These are phyloP conservation scores for Epichloe elymi DNA, from an alignment of 2,329 filamentous ascomycete genomes.

Conservation along the genomic window DNA sequence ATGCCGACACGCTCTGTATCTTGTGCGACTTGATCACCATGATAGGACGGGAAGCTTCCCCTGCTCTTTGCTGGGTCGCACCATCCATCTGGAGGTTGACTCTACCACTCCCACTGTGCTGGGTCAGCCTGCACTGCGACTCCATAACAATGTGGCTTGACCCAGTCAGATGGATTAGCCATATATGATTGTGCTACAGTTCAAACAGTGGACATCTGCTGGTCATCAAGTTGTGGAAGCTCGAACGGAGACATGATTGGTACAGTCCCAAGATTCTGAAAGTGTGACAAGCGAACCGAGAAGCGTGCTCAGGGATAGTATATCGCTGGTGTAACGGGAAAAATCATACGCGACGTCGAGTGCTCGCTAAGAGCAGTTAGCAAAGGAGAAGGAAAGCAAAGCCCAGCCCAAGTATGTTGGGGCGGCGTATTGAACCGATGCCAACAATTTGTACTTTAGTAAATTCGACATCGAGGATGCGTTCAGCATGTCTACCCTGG, in stretches of 20 bases:
- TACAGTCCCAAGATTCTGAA: no score
- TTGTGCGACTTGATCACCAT: neutral
- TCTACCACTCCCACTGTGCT: neutral
- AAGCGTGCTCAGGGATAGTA: neutral
- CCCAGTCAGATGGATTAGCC: constrained; percentile 1
- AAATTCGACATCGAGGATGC: no score
- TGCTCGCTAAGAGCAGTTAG: neutral
- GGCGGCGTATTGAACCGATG: neutral
- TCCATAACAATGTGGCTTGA: constrained; percentile 1
- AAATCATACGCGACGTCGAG: neutral
- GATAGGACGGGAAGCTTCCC: neutral
- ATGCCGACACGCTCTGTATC: no score
- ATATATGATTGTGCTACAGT: neutral
- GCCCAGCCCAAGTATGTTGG: no score
- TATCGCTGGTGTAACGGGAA: neutral
- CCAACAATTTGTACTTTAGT: no score
- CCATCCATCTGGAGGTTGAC: neutral
- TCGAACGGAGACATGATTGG: neutral
- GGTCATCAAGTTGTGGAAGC: neutral
- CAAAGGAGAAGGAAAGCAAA: neutral
- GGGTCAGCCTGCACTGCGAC: neutral
- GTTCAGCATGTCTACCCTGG: no score
- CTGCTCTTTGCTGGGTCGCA: neutral
- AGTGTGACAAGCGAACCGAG: neutral
- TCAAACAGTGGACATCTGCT: neutral